Evolutionary conservation across 164 flowering plant genomes (phyloP).

Genomic region (Berberis vulgaris): DNA sequence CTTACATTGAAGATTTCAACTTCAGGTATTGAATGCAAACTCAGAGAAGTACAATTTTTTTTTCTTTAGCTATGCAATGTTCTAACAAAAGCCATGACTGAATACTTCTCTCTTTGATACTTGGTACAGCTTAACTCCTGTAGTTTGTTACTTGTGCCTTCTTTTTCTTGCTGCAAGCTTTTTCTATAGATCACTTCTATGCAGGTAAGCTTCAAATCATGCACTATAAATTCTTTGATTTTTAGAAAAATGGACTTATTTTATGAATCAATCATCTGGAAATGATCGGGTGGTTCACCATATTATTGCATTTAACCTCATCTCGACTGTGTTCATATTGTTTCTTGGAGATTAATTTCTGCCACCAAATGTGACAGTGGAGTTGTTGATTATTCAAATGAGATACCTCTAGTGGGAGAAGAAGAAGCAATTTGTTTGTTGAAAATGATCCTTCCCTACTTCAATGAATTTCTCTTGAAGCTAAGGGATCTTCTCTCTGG

Average conservation of each 20-base stretch:
- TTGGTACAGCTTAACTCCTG: constrained; percentile 62
- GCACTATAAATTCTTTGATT: too few species aligned
- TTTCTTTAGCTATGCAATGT: constrained; percentile 10
- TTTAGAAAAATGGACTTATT: too few species aligned
- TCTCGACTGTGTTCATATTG: too few species aligned
- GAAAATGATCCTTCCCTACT: background rate
- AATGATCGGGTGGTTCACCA: too few species aligned
- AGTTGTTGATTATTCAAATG: background rate
- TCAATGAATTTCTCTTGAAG: background rate
- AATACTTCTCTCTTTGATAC: background rate
- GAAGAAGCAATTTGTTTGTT: constrained; percentile 1
- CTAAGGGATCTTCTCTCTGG: background rate
- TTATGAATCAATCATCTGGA: too few species aligned
- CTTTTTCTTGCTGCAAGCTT: background rate
- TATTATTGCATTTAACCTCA: too few species aligned
- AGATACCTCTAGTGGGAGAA: background rate
- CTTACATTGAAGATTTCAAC: constrained; percentile 57
- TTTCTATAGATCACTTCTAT: background rate
- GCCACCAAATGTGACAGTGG: background rate
- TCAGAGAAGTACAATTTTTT: too few species aligned
- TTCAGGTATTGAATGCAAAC: constrained; percentile 41
- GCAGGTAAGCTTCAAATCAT: background rate
- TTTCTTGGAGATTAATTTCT: too few species aligned
- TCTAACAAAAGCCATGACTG: background rate
- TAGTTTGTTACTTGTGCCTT: constrained; percentile 45